Conservation (phyloP, 1,139 yeast species). For the Kluyveromyces marxianus region DNA sequence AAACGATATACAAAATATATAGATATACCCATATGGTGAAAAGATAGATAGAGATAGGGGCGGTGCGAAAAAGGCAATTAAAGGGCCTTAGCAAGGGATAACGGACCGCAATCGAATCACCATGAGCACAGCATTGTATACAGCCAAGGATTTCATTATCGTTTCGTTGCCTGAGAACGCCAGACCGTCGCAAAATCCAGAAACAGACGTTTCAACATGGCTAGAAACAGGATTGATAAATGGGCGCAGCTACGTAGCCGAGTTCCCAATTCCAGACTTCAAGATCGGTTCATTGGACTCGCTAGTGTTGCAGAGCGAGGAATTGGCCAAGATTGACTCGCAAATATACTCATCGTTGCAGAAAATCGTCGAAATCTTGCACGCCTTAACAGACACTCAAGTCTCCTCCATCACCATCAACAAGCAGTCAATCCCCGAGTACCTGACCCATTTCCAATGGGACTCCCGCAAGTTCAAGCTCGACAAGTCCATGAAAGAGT, state of each 20-base stretch:
- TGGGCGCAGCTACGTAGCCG: conserved; percentile 31
- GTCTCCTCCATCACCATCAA: conserved; percentile 43
- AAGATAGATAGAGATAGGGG: too few species aligned
- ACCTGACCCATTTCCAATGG: conserved; percentile 76
- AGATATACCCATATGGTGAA: too few species aligned
- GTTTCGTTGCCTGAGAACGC: conserved; percentile 44
- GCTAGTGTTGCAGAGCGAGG: conserved; percentile 85
- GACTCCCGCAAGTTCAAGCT: conserved; percentile 76
- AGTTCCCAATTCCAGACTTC: conserved; percentile 69
- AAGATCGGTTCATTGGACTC: conserved; percentile 94
- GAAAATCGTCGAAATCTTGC: conserved; percentile 71
- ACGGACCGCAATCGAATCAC: not conserved
- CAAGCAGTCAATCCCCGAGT: conserved; percentile 43
- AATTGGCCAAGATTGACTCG: conserved; percentile 68
- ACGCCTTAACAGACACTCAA: conserved; percentile 40
- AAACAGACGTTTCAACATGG: conserved; percentile 36
- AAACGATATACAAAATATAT: too few species aligned
- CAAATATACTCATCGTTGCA: conserved; percentile 62
- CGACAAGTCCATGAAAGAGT: conserved; percentile 73
- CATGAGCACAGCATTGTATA: conserved; percentile 6
- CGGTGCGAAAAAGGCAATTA: too few species aligned
- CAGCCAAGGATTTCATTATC: conserved; percentile 32
- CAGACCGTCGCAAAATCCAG: conserved; percentile 39
- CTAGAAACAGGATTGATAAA: conserved; percentile 28
- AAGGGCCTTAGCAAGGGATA: too few species aligned